Base-by-base conservation (phyloP, 805 yeast genomes). In the Pichia insulana region DNA sequence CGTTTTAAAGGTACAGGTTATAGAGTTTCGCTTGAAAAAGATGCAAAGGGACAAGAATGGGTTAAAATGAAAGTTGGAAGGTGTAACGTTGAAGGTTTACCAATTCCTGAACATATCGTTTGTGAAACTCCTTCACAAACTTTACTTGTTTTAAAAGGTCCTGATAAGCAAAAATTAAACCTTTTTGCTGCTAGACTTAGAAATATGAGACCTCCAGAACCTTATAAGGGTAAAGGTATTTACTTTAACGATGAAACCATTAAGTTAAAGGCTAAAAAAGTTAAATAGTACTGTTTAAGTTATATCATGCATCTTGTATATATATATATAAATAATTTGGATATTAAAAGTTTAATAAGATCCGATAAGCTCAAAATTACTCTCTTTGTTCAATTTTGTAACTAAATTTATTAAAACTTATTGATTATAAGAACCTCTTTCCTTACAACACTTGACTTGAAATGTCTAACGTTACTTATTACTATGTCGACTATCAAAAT, bases 211-310 rank as follows among this genome's bases (percentile, higher is more conserved):
- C 95, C 95, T 47, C 99, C 99, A 36, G 99, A 92, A 68, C 97
- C 97, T 32, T 92, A 92, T 64, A 92, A 92, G 68, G 98, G 98
- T 60, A 94, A 94, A 55, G 99, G 99, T 58, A 83, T 92, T 39
- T 92, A 83, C 60, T 82, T 92, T 39, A 84, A 89, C 63, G 83
- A 79, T 57, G 97, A 92, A 69, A 87, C 94, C 39, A 83, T 92
- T 62, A 80, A 78, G 60, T 71, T 90, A 58, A 92, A 92, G 74
- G 86, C 82, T 53, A 86, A 86, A 74, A 90, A 88, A 74, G 85
- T 90, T 62, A 90, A 92, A 79, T 90, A 73, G 60, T 40, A 18
- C 12, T 17, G 25, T 19, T 26, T 2, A 11, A 16, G 15, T 9
- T 27, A 26, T 13, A 11, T 39, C 31, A 11, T 12, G 15, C 31